Evolutionary conservation across 441 rosid species (phyloP), one percentile per base, ranked within the genome.

Genomic region (Macaranga tanarius): DNA sequence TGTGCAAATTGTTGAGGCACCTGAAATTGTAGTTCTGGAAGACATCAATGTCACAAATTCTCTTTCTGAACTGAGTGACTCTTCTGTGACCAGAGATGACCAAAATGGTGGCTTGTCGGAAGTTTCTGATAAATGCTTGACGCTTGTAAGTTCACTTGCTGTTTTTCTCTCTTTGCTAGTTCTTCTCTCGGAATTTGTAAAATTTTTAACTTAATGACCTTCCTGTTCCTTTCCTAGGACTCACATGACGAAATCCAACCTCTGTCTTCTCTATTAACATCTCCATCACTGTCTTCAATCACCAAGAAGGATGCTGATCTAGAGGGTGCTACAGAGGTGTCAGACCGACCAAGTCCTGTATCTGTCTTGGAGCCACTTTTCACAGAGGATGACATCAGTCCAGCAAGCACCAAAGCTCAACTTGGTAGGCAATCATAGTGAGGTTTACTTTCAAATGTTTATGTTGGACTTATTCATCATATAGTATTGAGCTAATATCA

Each of bases 321-420:
- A 44, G 94, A 82, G 38, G 79, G 76, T 28, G 67, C 76, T 55
- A 55, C 62, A 45, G 91, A 89, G 19, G 67, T 84, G 19, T 78
- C 75, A 6, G 99, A 87, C 59, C 82, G 87, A 52, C 87, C 85
- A 71, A 95, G 97, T 84, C 99, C 97, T 38, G 84, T 93, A 72
- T 95, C 98, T 79, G 97, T 95, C 60, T 95, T 93, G 72, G 97
- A 95, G 82, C 89, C 88, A 31, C 55, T 84, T 69, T 93, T 84
- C 72, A 70, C 77, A 10, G 99, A 90, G 76, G 97, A 93, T 69
- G 99, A 90, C 63, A 62, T 75, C 52, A 91, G 92, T 81, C 94
- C 96, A 55, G 79, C 83, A 64, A 85, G 84, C 71, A 84, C 84
- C 67, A 75, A 82, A 85, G 79, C 80, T 45, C 87, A 73, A 73